A percentile compares a stretch with the other conserved stretches of the same genome.
Conservation (phyloP, 768 basidiomycete species). For the Lactifluus volemus region DNA sequence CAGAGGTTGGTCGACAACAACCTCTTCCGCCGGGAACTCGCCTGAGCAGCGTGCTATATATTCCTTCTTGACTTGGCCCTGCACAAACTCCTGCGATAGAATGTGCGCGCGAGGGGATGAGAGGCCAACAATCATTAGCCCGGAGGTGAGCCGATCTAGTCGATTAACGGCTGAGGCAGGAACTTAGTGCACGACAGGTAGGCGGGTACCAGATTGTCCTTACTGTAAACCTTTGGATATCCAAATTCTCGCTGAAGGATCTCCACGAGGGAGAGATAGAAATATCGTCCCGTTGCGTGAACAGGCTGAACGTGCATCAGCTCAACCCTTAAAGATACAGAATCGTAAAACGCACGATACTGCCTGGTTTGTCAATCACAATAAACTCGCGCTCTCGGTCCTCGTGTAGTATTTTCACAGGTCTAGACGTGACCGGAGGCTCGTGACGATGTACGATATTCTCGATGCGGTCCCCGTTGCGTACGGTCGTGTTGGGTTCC, state of each 20-base stretch:
- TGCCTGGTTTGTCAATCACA: conserved; percentile 94
- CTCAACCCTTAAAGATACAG: neutral
- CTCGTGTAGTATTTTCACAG: conserved; percentile 69
- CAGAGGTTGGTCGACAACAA: conserved; percentile 78
- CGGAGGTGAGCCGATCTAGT: conserved; percentile 88
- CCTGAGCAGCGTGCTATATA: conserved; percentile 87
- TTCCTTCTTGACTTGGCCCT: conserved; percentile 78
- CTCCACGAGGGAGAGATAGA: conserved; percentile 79
- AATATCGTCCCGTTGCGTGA: conserved; percentile 87
- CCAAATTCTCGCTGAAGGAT: conserved; percentile 81
- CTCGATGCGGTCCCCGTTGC: conserved; percentile 88
- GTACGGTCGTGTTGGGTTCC: conserved; percentile 65
- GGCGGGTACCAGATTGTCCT: conserved; percentile 22
- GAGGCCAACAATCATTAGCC: conserved; percentile 88
- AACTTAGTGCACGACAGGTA: neutral
- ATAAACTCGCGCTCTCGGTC: conserved; percentile 78
- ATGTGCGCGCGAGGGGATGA: conserved; percentile 56
- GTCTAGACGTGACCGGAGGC: conserved; percentile 82
- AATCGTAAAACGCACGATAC: conserved; percentile 61
- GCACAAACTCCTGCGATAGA: conserved; percentile 74
- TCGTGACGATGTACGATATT: conserved; percentile 97
- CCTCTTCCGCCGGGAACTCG: conserved; percentile 76
- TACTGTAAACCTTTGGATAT: conserved; percentile 75
- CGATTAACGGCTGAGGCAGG: conserved; percentile 79
- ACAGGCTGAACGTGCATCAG: conserved; percentile 53